These are phyloP conservation scores for Fusarium nanum DNA, from an alignment of 2,329 filamentous ascomycete species.

Conservation along the genomic window DNA sequence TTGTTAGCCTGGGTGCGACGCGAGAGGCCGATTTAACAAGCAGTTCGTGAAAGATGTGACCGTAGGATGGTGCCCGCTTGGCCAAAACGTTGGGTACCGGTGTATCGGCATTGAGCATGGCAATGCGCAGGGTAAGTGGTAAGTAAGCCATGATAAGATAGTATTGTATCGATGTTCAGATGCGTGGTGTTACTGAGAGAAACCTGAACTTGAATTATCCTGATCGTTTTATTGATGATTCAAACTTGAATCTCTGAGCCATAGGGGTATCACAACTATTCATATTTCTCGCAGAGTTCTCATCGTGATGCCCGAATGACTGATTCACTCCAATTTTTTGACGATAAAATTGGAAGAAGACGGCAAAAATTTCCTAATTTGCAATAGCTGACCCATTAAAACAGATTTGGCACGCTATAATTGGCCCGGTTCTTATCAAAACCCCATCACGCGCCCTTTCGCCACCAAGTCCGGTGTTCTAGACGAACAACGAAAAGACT, in stretches of 20 bases:
- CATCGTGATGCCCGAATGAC: neutral
- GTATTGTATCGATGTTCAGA: neutral
- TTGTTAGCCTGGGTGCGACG: neutral
- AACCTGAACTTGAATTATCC: too few relatives aligned
- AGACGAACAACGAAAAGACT: neutral
- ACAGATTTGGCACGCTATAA: neutral
- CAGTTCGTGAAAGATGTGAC: neutral
- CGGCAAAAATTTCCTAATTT: neutral
- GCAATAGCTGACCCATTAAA: neutral
- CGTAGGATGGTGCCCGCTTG: neutral
- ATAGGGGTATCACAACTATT: neutral
- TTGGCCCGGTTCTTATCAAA: neutral
- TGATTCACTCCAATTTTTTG: neutral
- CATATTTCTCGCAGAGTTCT: neutral
- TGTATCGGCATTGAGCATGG: constrained; percentile 4
- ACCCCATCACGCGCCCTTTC: neutral
- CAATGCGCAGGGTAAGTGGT: constrained; percentile 1
- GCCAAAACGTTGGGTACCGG: neutral
- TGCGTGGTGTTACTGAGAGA: neutral
- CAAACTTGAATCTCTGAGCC: neutral
- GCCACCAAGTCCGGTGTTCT: neutral
- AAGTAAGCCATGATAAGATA: neutral
- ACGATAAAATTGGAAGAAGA: neutral
- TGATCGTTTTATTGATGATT: neutral
- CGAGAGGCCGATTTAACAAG: neutral